Base-by-base conservation (phyloP, 768 basidiomycete genomes). In the Termitomyces sp. region DNA sequence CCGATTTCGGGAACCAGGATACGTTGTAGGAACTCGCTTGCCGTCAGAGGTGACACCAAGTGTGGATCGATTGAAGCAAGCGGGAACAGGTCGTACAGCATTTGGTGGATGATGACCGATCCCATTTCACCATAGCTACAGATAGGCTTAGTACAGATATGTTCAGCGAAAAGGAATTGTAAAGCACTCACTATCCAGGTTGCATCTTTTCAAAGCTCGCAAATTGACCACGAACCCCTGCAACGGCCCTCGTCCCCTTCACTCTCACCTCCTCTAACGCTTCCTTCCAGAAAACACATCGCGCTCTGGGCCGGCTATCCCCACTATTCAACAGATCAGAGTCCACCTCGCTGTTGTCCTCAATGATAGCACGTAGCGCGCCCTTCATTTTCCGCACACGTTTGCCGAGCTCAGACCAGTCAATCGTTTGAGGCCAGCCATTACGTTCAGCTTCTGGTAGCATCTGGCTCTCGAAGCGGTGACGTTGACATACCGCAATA, bases 1-100 rank as follows among this genome's bases (percentile, higher is more conserved):
- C 88, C 92, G 0, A 88, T 84, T 71, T 98, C 95, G 1, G 96
- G 96, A 2, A 98, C 85, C n/a, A 98, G 80, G 32, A 98, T 79
- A 16, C 86, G 85, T 40, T 88, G 85, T 38, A 93, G 78, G 66
- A 94, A 96, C 57, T 92, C 87, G 35, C 83, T 80, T 0, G 85
- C 76, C 1, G 84, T 82, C 24, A 98, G 79, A 0, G 95, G 88
- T 0, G 76, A 69, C 26, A 85, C 79, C 11, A 76, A 69, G n/a
- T 72, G 66, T 0, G 82, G 74, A 55, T 84, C 74, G 47, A 90
- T 79, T 0, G 78, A 71, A 3, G 77, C 67, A 0, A 82, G 83
- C 1, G 92, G 89, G 63, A 92, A 92, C 55, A 92, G 75, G 64
- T 84, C 79, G 64, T 85, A 86, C 13, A 96, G 76, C 0, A 86